Conservation (phyloP, 129 eudicot species). For the Flaveria bidentis region DNA sequence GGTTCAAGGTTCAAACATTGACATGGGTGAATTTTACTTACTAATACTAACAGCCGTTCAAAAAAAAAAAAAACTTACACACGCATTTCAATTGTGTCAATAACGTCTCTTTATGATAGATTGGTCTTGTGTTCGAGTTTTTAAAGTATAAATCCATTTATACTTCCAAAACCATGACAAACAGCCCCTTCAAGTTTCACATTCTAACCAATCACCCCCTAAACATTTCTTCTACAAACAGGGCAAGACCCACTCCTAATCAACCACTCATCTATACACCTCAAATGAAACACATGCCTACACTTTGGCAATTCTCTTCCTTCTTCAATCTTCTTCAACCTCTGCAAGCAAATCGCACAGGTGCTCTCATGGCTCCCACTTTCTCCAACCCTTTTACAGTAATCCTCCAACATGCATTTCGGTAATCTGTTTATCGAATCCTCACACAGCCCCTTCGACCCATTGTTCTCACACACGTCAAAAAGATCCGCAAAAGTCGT, state of each 20-base stretch:
- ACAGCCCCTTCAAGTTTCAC: constrained; percentile 6
- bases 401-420: constrained; percentile 28
- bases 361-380: constrained; percentile 23
- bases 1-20: no score
- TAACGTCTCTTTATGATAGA: no score
- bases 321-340: constrained; percentile 49
- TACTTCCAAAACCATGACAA: constrained; percentile 20
- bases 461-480: constrained; percentile 50
- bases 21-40: no score
- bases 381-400: constrained; percentile 13
- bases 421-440: constrained; percentile 54
- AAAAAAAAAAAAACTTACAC: no score
- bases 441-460: constrained; percentile 49
- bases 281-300: constrained; percentile 56
- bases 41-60: no score
- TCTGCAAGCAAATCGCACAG: constrained; percentile 61
- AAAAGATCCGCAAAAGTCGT: constrained; percentile 48
- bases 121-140: no score
- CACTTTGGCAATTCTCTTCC: constrained; percentile 55
- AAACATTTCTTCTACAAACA: constrained; percentile 56
- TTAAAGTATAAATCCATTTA: background rate
- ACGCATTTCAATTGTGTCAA: no score
- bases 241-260: constrained; percentile 66
- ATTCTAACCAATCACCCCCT: constrained; percentile 15
- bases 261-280: constrained; percentile 78